Conservation (phyloP, 2,329 filamentous ascomycete species). For the Alternaria dauci region DNA sequence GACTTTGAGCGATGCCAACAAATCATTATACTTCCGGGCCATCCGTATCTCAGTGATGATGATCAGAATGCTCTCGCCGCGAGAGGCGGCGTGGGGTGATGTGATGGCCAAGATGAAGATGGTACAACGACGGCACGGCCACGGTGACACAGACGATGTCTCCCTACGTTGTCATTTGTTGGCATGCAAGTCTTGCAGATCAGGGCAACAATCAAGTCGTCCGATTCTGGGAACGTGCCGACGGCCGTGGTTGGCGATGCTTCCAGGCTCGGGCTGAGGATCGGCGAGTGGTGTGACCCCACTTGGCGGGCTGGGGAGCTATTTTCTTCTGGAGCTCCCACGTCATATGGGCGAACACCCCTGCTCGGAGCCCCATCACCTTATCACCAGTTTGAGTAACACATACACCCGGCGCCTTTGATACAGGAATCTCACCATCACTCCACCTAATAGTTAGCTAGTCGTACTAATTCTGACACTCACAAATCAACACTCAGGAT, state of each 20-base stretch:
- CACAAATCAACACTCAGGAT: not conserved
- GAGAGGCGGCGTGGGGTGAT: slow-evolving; percentile 4
- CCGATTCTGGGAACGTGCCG: not conserved
- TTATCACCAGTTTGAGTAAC: slow-evolving; percentile 15
- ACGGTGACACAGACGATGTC: not conserved
- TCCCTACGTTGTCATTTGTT: not conserved
- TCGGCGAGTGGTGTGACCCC: slow-evolving; percentile 26
- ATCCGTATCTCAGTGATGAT: not conserved
- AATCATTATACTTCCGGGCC: not conserved
- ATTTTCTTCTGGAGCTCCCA: slow-evolving; percentile 25
- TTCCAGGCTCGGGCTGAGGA: slow-evolving; percentile 5
- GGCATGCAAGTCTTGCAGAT: not conserved
- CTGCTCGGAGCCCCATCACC: slow-evolving; percentile 15
- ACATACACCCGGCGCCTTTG: not conserved
- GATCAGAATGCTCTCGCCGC: not conserved
- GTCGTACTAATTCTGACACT: not conserved
- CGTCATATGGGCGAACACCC: slow-evolving; percentile 24
- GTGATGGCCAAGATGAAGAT: not conserved
- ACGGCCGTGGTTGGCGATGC: slow-evolving; percentile 1
- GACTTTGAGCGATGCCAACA: slow-evolving; percentile 11
- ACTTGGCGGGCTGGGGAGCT: slow-evolving; percentile 24
- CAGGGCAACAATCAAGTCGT: not conserved
- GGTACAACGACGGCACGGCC: not conserved
- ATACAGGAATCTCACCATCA: not conserved
- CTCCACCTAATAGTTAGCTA: not conserved